A percentile compares a stretch with the other conserved stretches of the same genome.
phyloP scores from a whole-genome alignment of 768 basidiomycete genomes.

The Boletus tomentosulus region DNA sequence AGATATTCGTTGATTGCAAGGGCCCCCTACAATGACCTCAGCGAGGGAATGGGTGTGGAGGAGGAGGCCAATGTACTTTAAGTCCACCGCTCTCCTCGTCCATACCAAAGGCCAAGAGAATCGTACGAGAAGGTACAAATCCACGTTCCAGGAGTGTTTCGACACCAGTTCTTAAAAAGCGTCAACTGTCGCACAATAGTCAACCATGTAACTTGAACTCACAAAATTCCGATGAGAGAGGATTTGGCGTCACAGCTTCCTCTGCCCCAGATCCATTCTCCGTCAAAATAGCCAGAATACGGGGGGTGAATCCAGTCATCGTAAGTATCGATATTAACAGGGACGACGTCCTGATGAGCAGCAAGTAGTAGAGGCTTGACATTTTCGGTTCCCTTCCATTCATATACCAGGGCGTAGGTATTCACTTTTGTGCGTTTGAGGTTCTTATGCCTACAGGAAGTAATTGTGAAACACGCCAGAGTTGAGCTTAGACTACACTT shows the following conservation, averaged over 20 bases:
- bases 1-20: slow-evolving; percentile 36
- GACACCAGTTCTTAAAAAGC: slow-evolving; percentile 19
- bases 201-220: slow-evolving; percentile 1
- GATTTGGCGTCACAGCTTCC: slow-evolving; percentile 45
- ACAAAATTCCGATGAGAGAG: slow-evolving; percentile 34
- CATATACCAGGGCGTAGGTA: slow-evolving; percentile 58
- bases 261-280: slow-evolving; percentile 45
- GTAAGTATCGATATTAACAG: slow-evolving; percentile 42
- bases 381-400: slow-evolving; percentile 51
- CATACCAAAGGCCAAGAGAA: slow-evolving; percentile 39
- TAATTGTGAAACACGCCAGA: not conserved
- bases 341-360: slow-evolving; percentile 51
- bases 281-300: slow-evolving; percentile 46
- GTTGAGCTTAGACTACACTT: slow-evolving; percentile 11
- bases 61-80: slow-evolving; percentile 28
- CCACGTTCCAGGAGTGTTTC: slow-evolving; percentile 27
- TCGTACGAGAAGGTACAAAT: slow-evolving; percentile 28
- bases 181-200: not conserved
- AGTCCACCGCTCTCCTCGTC: slow-evolving; percentile 43
- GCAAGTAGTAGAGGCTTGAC: slow-evolving; percentile 54
- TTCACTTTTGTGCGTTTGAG: slow-evolving; percentile 54
- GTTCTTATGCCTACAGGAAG: slow-evolving; percentile 37
- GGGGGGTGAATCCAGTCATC: slow-evolving; percentile 47
- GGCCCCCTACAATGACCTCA: slow-evolving; percentile 36
- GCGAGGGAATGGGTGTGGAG: not conserved